A percentile compares a stretch with the other conserved stretches of the same genome.
These are phyloP conservation scores for Tetrapisispora nanseiensis DNA, from an alignment of 805 yeast genomes.

Conservation along the genomic window DNA sequence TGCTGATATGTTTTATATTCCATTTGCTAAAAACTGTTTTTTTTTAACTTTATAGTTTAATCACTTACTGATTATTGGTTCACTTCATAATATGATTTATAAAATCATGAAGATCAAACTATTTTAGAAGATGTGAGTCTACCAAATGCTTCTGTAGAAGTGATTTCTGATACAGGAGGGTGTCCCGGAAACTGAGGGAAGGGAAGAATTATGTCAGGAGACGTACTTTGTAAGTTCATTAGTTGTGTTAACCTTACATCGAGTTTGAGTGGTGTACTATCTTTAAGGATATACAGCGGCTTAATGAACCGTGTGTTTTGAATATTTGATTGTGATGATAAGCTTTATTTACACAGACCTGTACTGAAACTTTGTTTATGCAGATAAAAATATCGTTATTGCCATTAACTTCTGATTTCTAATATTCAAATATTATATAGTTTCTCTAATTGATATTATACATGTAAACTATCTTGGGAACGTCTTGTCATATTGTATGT, in stretches of 20 bases:
- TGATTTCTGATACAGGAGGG: too few species aligned
- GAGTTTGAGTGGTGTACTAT: too few species aligned
- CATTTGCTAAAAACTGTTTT: neutral
- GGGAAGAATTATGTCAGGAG: neutral
- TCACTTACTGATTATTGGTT: too few species aligned
- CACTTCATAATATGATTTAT: too few species aligned
- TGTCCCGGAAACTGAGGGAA: neutral
- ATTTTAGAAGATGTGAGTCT: too few species aligned
- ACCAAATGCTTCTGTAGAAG: too few species aligned
- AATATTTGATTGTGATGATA: conserved; percentile 19
- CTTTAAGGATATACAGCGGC: neutral
- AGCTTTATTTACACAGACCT: conserved; percentile 31
- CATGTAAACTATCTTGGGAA: too few species aligned
- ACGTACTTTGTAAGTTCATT: neutral
- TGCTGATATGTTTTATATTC: neutral
- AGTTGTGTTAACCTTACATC: too few species aligned
- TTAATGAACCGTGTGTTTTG: neutral
- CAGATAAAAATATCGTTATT: conserved; percentile 24
- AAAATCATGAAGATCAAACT: too few species aligned
- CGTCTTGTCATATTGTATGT: too few species aligned
- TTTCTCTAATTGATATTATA: neutral
- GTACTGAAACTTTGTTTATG: conserved; percentile 28
- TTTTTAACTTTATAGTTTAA: too few species aligned
- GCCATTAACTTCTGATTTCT: conserved; percentile 21
- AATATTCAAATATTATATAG: neutral